Conservation (phyloP, 768 basidiomycete species). For the Sutorius australiensis region DNA sequence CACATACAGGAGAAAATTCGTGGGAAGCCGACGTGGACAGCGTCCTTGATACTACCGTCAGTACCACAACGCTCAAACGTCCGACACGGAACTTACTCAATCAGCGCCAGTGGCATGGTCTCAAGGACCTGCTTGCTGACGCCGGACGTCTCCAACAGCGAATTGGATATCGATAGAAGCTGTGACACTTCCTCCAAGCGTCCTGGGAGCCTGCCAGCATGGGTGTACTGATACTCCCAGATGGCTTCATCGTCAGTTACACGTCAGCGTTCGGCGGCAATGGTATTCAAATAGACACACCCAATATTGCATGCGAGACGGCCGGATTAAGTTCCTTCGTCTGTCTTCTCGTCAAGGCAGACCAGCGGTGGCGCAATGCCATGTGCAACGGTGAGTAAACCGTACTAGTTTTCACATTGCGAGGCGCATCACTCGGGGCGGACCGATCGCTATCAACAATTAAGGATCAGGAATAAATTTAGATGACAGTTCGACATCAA, state of each 20-base stretch:
- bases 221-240: slow-evolving; percentile 74
- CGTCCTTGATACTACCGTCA: slow-evolving; percentile 44
- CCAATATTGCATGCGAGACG: slow-evolving; percentile 65
- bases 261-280: slow-evolving; percentile 12
- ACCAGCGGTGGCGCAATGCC: slow-evolving; percentile 70
- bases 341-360: slow-evolving; percentile 62
- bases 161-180: slow-evolving; percentile 61
- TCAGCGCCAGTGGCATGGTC: slow-evolving; percentile 51
- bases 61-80: neutral
- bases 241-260: slow-evolving; percentile 47
- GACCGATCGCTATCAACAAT: slow-evolving; percentile 55
- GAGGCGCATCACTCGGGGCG: slow-evolving; percentile 53
- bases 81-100: slow-evolving; percentile 46
- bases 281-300: slow-evolving; percentile 37
- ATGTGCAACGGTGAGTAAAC: slow-evolving; percentile 60
- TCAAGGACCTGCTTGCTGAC: slow-evolving; percentile 68
- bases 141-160: slow-evolving; percentile 54
- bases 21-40: slow-evolving; percentile 64
- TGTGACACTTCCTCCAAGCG: slow-evolving; percentile 45
- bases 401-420: slow-evolving; percentile 56
- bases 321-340: slow-evolving; percentile 83
- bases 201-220: slow-evolving; percentile 55
- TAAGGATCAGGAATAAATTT: slow-evolving; percentile 7
- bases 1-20: slow-evolving; percentile 92
- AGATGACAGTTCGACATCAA: slow-evolving; percentile 3